Base-by-base conservation (phyloP, 1,284 basidiomycete genomes). In the Gymnopus androsaceus region DNA sequence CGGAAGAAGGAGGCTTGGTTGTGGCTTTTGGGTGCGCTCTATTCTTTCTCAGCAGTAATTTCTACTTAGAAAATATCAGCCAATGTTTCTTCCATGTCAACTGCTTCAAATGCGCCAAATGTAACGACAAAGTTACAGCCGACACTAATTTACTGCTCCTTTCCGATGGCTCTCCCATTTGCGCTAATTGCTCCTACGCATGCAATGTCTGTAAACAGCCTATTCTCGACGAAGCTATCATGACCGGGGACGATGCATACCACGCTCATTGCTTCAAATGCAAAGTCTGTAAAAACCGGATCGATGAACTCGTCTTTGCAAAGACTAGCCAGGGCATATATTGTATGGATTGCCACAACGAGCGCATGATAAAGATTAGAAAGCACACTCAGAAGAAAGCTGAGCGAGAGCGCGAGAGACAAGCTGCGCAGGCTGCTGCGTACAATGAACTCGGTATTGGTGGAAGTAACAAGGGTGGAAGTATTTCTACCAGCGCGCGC, bases 191-290 rank as follows among this genome's bases (percentile, higher is more conserved):
- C 79, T 96, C 94, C 11, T 99, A 99, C 76, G 92, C 87, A 67
- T 98, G 95, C 79, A 95, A 90, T 68, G 88, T 96, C 56, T 98
- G 95, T 76, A 87, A 87, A 50, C 83, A 86, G 51, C 92, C 93
- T 38, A 97, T 98, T 64, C 88, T 95, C 53, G 94, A 98, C 74
- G 95, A 98, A 70, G 95, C 95, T 15, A 98, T 98, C 73, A 97
- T 98, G 91, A 96, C 96, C 12, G 95, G 96, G 55, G 95, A 99
- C 72, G 96, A 98, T 71, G 95, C 94, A 1, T 99, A 98, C 67
- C 96, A 99, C 71, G 95, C 96, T 2, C 91, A 95, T 64, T 99
- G 96, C 77, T 99, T 99, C 81, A 95, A 95, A 64, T 99, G 96
- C 76, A 90, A 94, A 64, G 90, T 95, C 36, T 99, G 96, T 77